Conservation (phyloP, 192 early-diverging fungal species). For the Dimargaris cristalligena region DNA sequence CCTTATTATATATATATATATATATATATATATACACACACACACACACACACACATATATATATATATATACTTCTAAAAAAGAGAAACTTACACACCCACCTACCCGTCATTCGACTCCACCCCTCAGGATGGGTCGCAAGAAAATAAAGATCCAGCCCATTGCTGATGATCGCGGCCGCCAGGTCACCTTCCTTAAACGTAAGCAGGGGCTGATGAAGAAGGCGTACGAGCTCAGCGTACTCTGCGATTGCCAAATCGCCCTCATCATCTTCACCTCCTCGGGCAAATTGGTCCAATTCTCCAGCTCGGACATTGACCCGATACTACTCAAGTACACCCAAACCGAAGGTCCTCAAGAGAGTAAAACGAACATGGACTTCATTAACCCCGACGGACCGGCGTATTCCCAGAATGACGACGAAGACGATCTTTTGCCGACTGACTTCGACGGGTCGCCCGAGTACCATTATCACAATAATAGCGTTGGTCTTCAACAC, state of each 20-base stretch:
- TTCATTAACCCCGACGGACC: conserved; percentile 11
- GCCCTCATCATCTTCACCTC: conserved; percentile 88
- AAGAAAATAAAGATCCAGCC: conserved; percentile 89
- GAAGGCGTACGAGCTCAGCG: conserved; percentile 88
- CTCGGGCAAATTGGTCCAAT: conserved; percentile 86
- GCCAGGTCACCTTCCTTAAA: conserved; percentile 91
- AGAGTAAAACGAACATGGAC: conserved; percentile 39
- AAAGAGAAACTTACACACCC: too few species aligned
- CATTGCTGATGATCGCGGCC: conserved; percentile 79
- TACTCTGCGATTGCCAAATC: conserved; percentile 90
- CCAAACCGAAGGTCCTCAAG: conserved; percentile 34
- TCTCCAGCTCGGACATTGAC: conserved; percentile 87
- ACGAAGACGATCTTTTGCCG: conserved; percentile 14
- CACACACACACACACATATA: too few species aligned
- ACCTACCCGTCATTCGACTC: too few species aligned
- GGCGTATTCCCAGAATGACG: conserved; percentile 19
- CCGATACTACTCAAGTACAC: conserved; percentile 79
- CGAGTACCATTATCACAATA: not conserved
- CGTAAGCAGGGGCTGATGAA: conserved; percentile 90
- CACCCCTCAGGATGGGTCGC: conserved; percentile 71
- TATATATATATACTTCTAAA: too few species aligned
- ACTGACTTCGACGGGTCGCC: conserved; percentile 10
- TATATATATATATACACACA: too few species aligned
- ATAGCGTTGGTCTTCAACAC: not conserved
- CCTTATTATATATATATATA: too few species aligned